phyloP scores from a whole-genome alignment of 345 rosid genomes.

The Euphorbia tirucalli region DNA sequence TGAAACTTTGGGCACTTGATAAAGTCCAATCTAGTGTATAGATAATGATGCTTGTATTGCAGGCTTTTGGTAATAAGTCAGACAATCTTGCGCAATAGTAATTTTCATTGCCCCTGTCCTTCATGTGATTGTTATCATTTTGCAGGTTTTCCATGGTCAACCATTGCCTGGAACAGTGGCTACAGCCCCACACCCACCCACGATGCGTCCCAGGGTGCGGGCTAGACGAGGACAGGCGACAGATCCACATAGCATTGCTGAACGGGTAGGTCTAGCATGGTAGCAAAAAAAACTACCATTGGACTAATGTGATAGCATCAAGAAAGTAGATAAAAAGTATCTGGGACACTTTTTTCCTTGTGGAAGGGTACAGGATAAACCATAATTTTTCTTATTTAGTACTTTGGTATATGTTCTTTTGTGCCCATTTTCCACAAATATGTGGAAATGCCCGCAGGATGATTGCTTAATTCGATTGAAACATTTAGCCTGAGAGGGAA shows the following conservation, averaged over 20 bases:
- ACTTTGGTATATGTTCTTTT: slow-evolving; percentile 4
- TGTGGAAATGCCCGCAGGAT: neutral
- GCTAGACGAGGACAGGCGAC: slow-evolving; percentile 99
- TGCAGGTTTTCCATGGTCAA: slow-evolving; percentile 89
- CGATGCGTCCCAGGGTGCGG: slow-evolving; percentile 93
- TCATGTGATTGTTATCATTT: slow-evolving; percentile 19
- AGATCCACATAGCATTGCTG: slow-evolving; percentile 99
- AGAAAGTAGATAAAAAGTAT: neutral
- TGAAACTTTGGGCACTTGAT: neutral
- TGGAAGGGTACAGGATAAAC: neutral
- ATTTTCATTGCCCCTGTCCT: neutral
- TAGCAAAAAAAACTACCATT: neutral
- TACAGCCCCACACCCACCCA: slow-evolving; percentile 82
- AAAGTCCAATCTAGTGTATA: neutral
- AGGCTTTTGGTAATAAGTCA: neutral
- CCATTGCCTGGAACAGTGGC: slow-evolving; percentile 66
- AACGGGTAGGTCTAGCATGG: slow-evolving; percentile 55
- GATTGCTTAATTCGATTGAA: neutral
- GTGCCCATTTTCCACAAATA: neutral
- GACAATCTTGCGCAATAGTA: neutral
- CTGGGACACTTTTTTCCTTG: too few species aligned
- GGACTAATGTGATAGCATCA: neutral
- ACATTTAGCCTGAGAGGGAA: neutral
- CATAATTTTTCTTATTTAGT: too few species aligned
- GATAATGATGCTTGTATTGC: neutral